Evolutionary conservation across 1,284 basidiomycete genomes (phyloP), one percentile per base, ranked within the genome.

Genomic region (Trichosporon coremiiforme): DNA sequence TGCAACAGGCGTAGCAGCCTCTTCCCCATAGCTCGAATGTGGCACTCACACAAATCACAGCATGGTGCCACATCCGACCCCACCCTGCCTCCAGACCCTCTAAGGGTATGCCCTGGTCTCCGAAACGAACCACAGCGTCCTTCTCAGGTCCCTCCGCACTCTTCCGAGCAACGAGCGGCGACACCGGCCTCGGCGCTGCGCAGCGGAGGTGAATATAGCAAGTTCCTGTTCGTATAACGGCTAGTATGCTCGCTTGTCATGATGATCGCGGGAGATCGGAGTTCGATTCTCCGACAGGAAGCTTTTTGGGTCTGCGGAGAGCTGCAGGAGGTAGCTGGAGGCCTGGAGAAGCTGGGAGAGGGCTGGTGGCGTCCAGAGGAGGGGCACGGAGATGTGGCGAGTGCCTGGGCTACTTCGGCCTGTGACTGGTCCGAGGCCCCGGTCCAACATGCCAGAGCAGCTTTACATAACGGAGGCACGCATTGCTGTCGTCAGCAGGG

Each of bases 181-280:
- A 20, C 50, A 7, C 50, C 20, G 50, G 15, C 7, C 9, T 25
- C 50, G 50, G 50, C 20, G 50, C 50, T 9, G 15, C 5, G 20
- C 20, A 17, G 15, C 4, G 22, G 50, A 20, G 12, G 8, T 10
- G 7, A 10, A 13, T 20, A 22, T 10, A 53, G 22, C 50, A 22
- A 22, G 3, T 53, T 53, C 50, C 50, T 25, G 50, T 53, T 53
- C 50, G 50, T 53, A 53, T 53, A 53, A 53, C 50, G 50, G 50
- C 50, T 53, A 53, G 50, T 53, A 53, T 53, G 50, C 50, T 53
- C 50, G 50, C 50, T 53, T 53, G 50, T 53, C 50, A 53, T 53
- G n/a, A 12, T n/a, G 50, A 53, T 53, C 50, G 50, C 50, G 50
- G 50, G 50, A 53, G 50, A 53, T 53, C 50, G 50, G 50, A 53